These are phyloP conservation scores for Magnusiomyces tetraspermus DNA, from an alignment of 1,139 yeast genomes.

Conservation along the genomic window DNA sequence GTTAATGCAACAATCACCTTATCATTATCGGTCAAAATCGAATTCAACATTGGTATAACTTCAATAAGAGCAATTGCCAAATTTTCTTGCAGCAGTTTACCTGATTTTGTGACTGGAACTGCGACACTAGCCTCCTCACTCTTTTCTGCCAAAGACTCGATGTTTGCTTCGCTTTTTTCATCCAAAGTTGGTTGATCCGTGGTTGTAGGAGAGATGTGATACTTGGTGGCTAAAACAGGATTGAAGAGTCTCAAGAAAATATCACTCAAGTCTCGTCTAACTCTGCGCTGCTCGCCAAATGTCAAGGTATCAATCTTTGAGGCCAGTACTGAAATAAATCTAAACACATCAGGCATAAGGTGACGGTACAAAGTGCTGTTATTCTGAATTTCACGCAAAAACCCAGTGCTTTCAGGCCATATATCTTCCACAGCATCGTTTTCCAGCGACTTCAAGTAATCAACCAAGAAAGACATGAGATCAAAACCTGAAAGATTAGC, in stretches of 20 bases:
- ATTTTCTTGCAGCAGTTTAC: slow-evolving; percentile 28
- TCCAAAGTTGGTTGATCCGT: slow-evolving; percentile 8
- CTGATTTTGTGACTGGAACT: slow-evolving; percentile 8
- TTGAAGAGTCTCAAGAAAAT: slow-evolving; percentile 48
- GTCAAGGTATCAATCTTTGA: slow-evolving; percentile 48
- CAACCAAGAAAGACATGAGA: slow-evolving; percentile 44
- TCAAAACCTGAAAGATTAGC: slow-evolving; percentile 37
- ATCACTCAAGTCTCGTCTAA: slow-evolving; percentile 60
- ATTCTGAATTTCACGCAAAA: slow-evolving; percentile 48
- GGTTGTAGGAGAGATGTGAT: slow-evolving; percentile 13
- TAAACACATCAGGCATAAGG: slow-evolving; percentile 45
- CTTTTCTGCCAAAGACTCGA: slow-evolving; percentile 10
- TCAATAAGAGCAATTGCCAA: slow-evolving; percentile 33
- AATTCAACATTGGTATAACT: slow-evolving; percentile 36
- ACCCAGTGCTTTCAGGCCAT: slow-evolving; percentile 49
- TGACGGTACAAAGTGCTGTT: slow-evolving; percentile 43
- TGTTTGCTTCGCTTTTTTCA: slow-evolving; percentile 13
- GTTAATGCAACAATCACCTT: slow-evolving; percentile 36
- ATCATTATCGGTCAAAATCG: slow-evolving; percentile 42
- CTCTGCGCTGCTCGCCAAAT: slow-evolving; percentile 51
- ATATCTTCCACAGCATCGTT: slow-evolving; percentile 69
- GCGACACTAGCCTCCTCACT: slow-evolving; percentile 2
- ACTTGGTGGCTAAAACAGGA: slow-evolving; percentile 32
- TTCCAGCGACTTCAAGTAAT: slow-evolving; percentile 56
- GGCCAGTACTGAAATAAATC: slow-evolving; percentile 43